These are phyloP conservation scores for Mariannaea sp. DNA, from an alignment of 2,329 filamentous ascomycete genomes.

Conservation along the genomic window DNA sequence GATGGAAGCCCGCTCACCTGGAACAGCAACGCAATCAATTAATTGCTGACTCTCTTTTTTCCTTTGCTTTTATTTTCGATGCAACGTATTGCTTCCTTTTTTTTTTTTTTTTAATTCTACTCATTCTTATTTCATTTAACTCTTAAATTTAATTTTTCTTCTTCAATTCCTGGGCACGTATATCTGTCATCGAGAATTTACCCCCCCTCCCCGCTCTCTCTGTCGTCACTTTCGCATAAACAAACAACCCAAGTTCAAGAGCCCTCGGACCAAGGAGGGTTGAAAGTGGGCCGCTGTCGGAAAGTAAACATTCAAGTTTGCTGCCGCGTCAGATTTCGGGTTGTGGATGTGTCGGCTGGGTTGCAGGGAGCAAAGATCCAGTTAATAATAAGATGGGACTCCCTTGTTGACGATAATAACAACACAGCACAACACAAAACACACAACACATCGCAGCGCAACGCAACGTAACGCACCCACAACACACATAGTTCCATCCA, in stretches of 20 bases:
- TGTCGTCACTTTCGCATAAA: too few species aligned
- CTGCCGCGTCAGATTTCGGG: constrained; percentile 23
- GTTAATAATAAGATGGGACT: neutral
- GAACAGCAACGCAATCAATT: neutral
- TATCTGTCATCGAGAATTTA: too few species aligned
- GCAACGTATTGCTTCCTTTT: too few species aligned
- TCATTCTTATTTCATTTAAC: too few species aligned
- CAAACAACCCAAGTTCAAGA: constrained; percentile 15
- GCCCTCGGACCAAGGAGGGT: constrained; percentile 18
- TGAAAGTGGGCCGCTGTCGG: constrained; percentile 28
- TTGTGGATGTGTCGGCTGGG: neutral
- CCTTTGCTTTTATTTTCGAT: neutral
- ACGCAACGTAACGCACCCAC: too few species aligned
- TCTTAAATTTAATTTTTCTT: too few species aligned
- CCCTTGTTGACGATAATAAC: constrained; percentile 1
- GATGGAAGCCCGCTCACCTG: constrained; percentile 7
- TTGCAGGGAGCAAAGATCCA: neutral
- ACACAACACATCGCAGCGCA: too few species aligned
- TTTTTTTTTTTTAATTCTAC: too few species aligned
- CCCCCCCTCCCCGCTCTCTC: too few species aligned
- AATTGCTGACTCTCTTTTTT: constrained; percentile 4
- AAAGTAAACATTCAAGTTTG: constrained; percentile 35
- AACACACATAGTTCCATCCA: too few species aligned
- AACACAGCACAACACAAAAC: neutral
- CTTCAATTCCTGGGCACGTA: too few species aligned